Percentiles rank a stretch among this genome's conserved stretches.
phyloP scores from a whole-genome alignment of 2,329 filamentous ascomycete species.

The Alternaria ventricosa region DNA sequence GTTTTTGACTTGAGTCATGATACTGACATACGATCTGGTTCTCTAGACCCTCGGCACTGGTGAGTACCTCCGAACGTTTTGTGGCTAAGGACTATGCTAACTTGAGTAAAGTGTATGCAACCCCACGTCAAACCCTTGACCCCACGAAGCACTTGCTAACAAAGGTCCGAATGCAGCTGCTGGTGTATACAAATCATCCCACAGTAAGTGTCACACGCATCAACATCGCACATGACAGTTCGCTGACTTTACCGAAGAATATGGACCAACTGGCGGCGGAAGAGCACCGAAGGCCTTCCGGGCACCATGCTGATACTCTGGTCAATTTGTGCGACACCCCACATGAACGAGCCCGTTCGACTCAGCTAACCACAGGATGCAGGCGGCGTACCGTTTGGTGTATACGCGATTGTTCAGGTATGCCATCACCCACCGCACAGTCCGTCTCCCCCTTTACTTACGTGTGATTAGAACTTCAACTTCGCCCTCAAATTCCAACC shows the following conservation, averaged over 20 bases:
- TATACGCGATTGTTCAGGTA: slow-evolving; percentile 60
- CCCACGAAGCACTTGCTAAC: slow-evolving; percentile 23
- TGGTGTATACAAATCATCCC: slow-evolving; percentile 52
- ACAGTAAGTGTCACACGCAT: slow-evolving; percentile 36
- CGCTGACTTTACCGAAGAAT: slow-evolving; percentile 49
- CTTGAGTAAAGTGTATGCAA: slow-evolving; percentile 29
- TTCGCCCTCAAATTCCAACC: slow-evolving; percentile 62
- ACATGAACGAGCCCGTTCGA: neutral
- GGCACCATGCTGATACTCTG: slow-evolving; percentile 68
- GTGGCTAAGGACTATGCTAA: slow-evolving; percentile 18
- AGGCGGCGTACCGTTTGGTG: slow-evolving; percentile 57
- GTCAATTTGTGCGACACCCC: slow-evolving; percentile 57
- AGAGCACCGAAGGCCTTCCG: slow-evolving; percentile 67
- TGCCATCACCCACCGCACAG: neutral
- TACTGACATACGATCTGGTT: slow-evolving; percentile 17
- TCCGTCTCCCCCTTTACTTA: neutral
- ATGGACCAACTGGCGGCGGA: slow-evolving; percentile 67
- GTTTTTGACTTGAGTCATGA: neutral
- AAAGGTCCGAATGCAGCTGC: slow-evolving; percentile 34
- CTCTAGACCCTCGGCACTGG: slow-evolving; percentile 49
- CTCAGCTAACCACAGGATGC: neutral
- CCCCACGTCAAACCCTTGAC: neutral
- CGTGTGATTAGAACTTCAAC: slow-evolving; percentile 57
- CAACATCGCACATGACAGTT: neutral
- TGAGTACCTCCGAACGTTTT: slow-evolving; percentile 18